phyloP scores from a whole-genome alignment of 768 basidiomycete species.

The Tulasnella sp. region DNA sequence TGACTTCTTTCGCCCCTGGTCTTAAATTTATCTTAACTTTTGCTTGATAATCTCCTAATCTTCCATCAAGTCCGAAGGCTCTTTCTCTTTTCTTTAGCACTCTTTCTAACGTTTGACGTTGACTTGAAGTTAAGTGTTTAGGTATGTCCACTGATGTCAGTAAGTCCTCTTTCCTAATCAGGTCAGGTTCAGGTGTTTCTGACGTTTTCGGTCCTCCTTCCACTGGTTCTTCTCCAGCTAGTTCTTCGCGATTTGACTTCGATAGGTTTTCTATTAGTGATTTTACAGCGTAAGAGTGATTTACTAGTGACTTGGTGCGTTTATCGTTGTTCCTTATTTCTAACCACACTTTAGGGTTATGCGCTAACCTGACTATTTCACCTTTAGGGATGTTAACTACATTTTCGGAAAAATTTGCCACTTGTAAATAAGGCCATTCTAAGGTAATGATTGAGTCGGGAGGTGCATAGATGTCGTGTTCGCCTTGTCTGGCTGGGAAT shows the following conservation, averaged over 20 bases:
- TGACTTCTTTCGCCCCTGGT: constrained; percentile 20
- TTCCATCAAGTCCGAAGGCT: constrained; percentile 26
- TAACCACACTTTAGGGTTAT: background rate
- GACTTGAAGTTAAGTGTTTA: constrained; percentile 16
- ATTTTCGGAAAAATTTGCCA: background rate
- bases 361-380: background rate
- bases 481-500: background rate
- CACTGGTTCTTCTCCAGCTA: constrained; percentile 18
- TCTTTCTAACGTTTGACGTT: constrained; percentile 15
- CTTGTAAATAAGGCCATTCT: background rate
- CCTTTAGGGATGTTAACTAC: background rate
- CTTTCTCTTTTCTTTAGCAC: constrained; percentile 16
- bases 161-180: constrained; percentile 3
- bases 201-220: constrained; percentile 26
- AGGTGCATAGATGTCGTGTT: background rate
- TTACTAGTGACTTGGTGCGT: background rate
- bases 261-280: too few relatives aligned
- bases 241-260: too few relatives aligned
- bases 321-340: background rate
- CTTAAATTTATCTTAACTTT: constrained; percentile 23
- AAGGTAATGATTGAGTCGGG: background rate
- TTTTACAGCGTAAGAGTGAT: too few relatives aligned
- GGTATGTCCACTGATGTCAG: constrained; percentile 18
- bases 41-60: constrained; percentile 24
- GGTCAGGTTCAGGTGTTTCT: constrained; percentile 20